phyloP scores from a whole-genome alignment of 2,329 filamentous ascomycete genomes.

The Pseudogymnoascus sp. region DNA sequence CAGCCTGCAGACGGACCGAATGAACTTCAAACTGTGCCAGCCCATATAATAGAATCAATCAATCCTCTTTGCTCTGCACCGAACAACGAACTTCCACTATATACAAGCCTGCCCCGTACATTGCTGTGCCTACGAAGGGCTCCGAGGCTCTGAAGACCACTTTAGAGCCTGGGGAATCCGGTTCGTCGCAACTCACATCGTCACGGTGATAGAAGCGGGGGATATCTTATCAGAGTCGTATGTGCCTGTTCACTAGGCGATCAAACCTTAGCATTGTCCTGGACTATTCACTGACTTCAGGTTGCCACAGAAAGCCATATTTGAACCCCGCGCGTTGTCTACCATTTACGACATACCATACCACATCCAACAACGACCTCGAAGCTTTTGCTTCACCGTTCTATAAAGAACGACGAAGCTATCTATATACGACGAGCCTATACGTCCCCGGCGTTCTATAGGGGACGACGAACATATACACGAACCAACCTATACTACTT shows the following conservation, averaged over 20 bases:
- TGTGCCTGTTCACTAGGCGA: background rate
- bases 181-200: background rate
- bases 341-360: background rate
- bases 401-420: background rate
- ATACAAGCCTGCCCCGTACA: background rate
- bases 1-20: conserved; percentile 1
- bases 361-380: background rate
- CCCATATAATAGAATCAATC: conserved; percentile 1
- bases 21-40: background rate
- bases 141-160: conserved; percentile 1
- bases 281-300: background rate
- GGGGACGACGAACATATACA: background rate
- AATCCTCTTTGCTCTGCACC: background rate
- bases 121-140: background rate
- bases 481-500: background rate
- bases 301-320: background rate
- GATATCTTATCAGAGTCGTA: background rate
- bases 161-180: background rate
- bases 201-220: background rate
- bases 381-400: background rate
- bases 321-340: background rate
- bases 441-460: background rate
- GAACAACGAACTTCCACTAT: background rate
- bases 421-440: background rate
- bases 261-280: background rate